Evolutionary conservation across 1,284 basidiomycete species (phyloP).

Genomic region (Acaromyces ingoldii): DNA sequence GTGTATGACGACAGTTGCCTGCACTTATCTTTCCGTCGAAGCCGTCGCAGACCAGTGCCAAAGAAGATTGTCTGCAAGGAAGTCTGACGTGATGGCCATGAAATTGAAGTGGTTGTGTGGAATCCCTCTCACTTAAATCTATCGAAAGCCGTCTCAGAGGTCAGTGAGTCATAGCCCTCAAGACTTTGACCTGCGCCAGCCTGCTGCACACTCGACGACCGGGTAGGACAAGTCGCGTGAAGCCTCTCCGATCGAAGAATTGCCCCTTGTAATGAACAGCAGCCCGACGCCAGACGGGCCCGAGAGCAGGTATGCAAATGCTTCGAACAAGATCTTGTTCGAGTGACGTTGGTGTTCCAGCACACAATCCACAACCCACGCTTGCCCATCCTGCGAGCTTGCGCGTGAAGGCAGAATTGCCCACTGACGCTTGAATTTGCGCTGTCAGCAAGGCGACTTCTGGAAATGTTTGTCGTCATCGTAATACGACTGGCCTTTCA

Average conservation of each 20-base stretch:
- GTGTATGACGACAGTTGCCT: too few species aligned
- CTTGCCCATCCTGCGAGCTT: neutral
- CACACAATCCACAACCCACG: neutral
- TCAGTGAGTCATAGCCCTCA: neutral
- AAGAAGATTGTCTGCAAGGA: neutral
- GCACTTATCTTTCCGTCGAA: neutral
- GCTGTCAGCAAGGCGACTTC: neutral
- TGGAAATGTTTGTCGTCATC: neutral
- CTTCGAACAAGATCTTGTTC: neutral
- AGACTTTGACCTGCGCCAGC: neutral
- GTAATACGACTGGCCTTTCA: neutral
- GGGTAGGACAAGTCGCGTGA: neutral
- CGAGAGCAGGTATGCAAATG: neutral
- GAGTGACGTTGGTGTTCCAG: neutral
- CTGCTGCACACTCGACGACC: neutral
- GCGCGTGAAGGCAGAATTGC: neutral
- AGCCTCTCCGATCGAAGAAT: neutral
- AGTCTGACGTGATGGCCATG: neutral
- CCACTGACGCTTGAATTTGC: neutral
- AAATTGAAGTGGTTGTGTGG: neutral
- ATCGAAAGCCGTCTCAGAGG: neutral
- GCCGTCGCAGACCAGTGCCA: neutral
- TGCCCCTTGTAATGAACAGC: neutral
- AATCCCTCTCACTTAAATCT: neutral
- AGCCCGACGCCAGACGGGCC: neutral